Evolutionary conservation across 352 stramenopile genomes (phyloP).

Genomic region (Phytophthora brassicae): DNA sequence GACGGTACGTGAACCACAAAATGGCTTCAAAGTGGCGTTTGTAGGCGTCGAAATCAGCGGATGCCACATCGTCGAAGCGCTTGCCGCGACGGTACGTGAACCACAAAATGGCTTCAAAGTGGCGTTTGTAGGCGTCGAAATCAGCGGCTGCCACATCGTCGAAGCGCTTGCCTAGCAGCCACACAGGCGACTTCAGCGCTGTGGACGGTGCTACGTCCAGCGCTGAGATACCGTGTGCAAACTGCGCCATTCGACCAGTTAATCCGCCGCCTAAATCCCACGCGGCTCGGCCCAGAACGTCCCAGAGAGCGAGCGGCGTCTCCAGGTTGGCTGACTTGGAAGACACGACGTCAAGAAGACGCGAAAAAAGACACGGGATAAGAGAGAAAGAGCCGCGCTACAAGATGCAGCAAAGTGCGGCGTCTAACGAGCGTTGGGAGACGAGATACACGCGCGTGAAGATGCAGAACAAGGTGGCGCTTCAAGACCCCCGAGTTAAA

Average conservation of each 20-base stretch:
- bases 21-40: slow-evolving; percentile 62
- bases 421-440: neutral
- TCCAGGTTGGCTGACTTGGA: slow-evolving; percentile 15
- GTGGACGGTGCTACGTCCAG: slow-evolving; percentile 49
- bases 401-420: slow-evolving; percentile 6
- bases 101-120: slow-evolving; percentile 80
- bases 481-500: slow-evolving; percentile 3
- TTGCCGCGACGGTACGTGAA: too few species aligned
- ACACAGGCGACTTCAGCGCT: slow-evolving; percentile 46
- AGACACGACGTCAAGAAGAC: neutral
- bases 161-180: slow-evolving; percentile 46
- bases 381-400: slow-evolving; percentile 11
- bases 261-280: slow-evolving; percentile 50
- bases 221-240: slow-evolving; percentile 79
- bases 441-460: slow-evolving; percentile 7
- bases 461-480: neutral
- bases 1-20: slow-evolving; percentile 91
- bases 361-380: neutral
- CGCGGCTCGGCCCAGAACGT: slow-evolving; percentile 26
- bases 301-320: slow-evolving; percentile 22
- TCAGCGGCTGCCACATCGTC: slow-evolving; percentile 37
- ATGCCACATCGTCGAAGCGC: slow-evolving; percentile 37
- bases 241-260: slow-evolving; percentile 71
- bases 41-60: slow-evolving; percentile 53
- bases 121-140: slow-evolving; percentile 51